Percentiles rank a stretch among this genome's conserved stretches.
Conservation (phyloP, 2,329 filamentous ascomycete species). For the Salinomyces thailandicus region DNA sequence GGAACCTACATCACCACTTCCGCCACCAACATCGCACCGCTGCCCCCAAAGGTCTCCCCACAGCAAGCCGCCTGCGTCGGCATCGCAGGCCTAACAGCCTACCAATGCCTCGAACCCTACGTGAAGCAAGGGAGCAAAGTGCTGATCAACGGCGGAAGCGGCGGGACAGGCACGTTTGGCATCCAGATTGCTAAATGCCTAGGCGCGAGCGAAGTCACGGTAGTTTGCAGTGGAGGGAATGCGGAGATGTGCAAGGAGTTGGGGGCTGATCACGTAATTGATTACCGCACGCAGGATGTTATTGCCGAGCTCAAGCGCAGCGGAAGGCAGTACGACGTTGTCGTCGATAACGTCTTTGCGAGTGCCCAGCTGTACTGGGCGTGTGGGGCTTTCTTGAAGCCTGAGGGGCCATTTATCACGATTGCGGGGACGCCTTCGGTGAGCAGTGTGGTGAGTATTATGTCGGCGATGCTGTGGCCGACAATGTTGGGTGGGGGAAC, state of each 20-base stretch:
- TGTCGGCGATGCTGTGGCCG: conserved; percentile 35
- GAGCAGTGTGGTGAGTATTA: conserved; percentile 12
- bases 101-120: conserved; percentile 28
- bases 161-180: conserved; percentile 49
- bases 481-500: conserved; percentile 40
- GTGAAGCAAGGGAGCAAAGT: conserved; percentile 40
- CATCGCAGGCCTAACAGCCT: conserved; percentile 31
- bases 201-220: conserved; percentile 50
- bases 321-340: conserved; percentile 39
- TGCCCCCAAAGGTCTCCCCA: conserved; percentile 26
- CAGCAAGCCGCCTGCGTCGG: conserved; percentile 30
- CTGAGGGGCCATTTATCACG: conserved; percentile 43
- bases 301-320: conserved; percentile 36
- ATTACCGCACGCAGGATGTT: conserved; percentile 46
- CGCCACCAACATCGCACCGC: conserved; percentile 15
- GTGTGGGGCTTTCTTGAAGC: conserved; percentile 41
- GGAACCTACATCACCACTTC: conserved; percentile 27
- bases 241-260: conserved; percentile 45
- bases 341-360: conserved; percentile 49
- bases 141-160: conserved; percentile 54
- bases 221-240: conserved; percentile 49
- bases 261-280: conserved; percentile 54
- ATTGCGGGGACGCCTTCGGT: conserved; percentile 33
- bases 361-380: conserved; percentile 44
- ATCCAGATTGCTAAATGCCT: conserved; percentile 54